Base-by-base conservation (phyloP, 208 protist genomes). In the Leishmania martiniquensis region DNA sequence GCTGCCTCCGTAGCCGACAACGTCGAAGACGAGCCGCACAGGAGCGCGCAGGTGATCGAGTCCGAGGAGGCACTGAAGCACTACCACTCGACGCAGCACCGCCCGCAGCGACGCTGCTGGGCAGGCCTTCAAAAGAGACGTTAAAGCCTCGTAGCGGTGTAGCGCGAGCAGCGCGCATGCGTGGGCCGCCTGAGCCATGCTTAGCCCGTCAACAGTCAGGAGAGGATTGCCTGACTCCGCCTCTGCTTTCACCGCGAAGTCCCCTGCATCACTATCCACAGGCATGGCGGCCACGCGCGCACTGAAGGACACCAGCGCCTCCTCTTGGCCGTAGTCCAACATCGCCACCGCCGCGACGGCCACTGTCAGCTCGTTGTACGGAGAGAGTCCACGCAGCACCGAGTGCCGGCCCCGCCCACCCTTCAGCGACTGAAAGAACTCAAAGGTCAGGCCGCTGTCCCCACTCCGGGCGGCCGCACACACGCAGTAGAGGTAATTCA, bases 401-500 rank as follows among this genome's bases (percentile, higher is more conserved):
- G 65, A 45, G 54, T 81, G 71, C 13, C 68, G 75, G 15, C 83
- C 63, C 55, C 77, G 66, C 52, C 82, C 67, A 29, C 37, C 32
- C 55, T n/a, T 72, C 47, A 90, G 80, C 13, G 72, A 63, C 22
- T 4, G 34, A 52, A 89, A 87, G 34, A 71, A 76, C 15, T 45
- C 15, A 44, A 85, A 72, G 13, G 78, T 59, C 34, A 67, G 22
- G 42, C 76, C 79, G 57, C 84, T 69, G 25, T 90, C 79, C 2
- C 90, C 93, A 0, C 84, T 85, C 22, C 85, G 75, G 17, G 83
- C 85, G 22, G 87, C 90, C 0, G 93, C 90, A 67, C 90, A 91
- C n/a, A 96, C 72, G 77, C 89, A 89, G 84, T 96, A 95, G 25
- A 93, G 68, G 77, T 91, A 83, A 73, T 90, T 90, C 90, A 96